Evolutionary conservation across 495 filamentous ascomycete genomes (phyloP).

Genomic region (Penicillium egyptiacum): DNA sequence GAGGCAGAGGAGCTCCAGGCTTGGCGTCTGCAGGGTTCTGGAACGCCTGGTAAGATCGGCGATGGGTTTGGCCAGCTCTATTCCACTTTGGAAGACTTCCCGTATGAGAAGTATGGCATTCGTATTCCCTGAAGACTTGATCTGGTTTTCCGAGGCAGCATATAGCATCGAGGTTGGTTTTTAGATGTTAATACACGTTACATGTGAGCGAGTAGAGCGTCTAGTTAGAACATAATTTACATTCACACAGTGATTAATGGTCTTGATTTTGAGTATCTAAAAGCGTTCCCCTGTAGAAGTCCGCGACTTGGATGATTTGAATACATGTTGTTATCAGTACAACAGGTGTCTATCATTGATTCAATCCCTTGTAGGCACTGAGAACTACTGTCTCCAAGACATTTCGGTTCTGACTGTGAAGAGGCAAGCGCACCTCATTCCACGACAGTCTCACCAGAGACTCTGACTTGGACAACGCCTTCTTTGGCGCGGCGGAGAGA

Average conservation of each 20-base stretch:
- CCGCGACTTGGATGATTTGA: not conserved
- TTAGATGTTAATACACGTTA: not conserved
- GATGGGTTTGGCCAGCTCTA: slow-evolving; percentile 75
- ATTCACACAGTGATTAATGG: not conserved
- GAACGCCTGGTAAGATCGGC: slow-evolving; percentile 50
- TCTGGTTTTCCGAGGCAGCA: not conserved
- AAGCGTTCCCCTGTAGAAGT: not conserved
- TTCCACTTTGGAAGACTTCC: slow-evolving; percentile 64
- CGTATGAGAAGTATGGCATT: slow-evolving; percentile 72
- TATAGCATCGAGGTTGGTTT: not conserved
- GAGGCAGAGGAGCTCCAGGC: slow-evolving; percentile 43
- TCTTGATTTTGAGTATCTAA: not conserved
- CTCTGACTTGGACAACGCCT: not conserved
- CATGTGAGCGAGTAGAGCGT: not conserved
- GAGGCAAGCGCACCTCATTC: not conserved
- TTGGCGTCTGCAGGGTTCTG: slow-evolving; percentile 48
- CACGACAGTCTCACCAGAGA: not conserved
- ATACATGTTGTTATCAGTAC: not conserved
- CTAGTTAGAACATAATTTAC: not conserved
- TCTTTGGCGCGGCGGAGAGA: not conserved
- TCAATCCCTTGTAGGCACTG: not conserved
- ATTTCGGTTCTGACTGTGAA: not conserved
- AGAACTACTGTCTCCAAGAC: not conserved
- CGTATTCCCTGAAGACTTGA: slow-evolving; percentile 13
- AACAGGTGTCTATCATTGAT: not conserved